These are phyloP conservation scores for Limtongia smithiae DNA, from an alignment of 805 yeast species.

Conservation along the genomic window DNA sequence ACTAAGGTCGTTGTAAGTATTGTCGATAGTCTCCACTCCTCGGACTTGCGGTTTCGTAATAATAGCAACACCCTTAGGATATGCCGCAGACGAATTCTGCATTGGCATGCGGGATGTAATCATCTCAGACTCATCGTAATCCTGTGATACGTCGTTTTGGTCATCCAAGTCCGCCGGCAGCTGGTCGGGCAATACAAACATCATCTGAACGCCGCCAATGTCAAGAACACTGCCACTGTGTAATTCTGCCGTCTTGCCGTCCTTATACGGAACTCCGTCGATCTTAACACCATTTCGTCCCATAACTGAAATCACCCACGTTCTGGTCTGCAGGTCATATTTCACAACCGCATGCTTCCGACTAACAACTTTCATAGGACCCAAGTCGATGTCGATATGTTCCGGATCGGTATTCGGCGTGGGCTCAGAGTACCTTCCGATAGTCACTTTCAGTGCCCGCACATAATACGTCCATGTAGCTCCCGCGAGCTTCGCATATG, in stretches of 20 bases:
- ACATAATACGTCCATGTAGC: conserved; percentile 91
- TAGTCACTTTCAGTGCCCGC: conserved; percentile 64
- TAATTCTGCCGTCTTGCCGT: conserved; percentile 47
- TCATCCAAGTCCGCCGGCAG: conserved; percentile 21
- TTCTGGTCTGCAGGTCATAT: conserved; percentile 67
- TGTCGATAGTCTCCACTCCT: conserved; percentile 35
- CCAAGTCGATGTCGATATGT: conserved; percentile 76
- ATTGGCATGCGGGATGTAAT: conserved; percentile 4
- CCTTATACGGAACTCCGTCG: conserved; percentile 56
- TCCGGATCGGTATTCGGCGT: conserved; percentile 34
- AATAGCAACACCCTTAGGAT: conserved; percentile 44
- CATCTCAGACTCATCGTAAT: conserved; percentile 17
- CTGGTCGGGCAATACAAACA: conserved; percentile 89
- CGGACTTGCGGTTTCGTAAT: conserved; percentile 43
- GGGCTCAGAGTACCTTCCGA: conserved; percentile 75
- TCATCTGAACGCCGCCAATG: conserved; percentile 97
- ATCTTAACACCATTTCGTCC: conserved; percentile 95
- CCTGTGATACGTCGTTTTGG: conserved; percentile 6
- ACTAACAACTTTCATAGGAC: conserved; percentile 96
- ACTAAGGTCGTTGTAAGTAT: conserved; percentile 51
- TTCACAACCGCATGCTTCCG: conserved; percentile 83
- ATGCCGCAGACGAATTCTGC: conserved; percentile 30
- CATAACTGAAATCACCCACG: conserved; percentile 78
- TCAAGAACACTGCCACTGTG: conserved; percentile 88
- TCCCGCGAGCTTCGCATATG: conserved; percentile 91